Percentiles rank a stretch among this genome's conserved stretches.
Conservation (phyloP, 306 rosid genomes). For the Oemleria cerasiformis region DNA sequence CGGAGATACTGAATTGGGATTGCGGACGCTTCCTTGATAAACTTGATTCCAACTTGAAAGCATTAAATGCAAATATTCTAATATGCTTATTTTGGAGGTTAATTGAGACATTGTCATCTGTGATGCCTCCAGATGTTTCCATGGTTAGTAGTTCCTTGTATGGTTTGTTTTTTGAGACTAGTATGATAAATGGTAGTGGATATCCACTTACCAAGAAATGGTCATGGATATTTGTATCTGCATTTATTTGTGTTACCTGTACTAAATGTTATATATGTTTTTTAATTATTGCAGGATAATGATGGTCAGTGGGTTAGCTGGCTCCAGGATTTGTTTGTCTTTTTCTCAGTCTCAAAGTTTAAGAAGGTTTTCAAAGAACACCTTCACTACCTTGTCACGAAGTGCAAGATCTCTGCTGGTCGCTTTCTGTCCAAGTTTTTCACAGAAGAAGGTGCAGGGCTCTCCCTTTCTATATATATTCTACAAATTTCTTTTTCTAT, state of each 20-base stretch:
- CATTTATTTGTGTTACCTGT: slow-evolving; percentile 7
- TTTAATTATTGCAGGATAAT: slow-evolving; percentile 53
- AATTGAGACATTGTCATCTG: slow-evolving; percentile 40
- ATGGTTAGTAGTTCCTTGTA: slow-evolving; percentile 46
- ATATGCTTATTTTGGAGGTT: slow-evolving; percentile 81
- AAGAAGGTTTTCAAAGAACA: slow-evolving; percentile 66
- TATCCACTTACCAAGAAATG: not conserved
- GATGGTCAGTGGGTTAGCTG: slow-evolving; percentile 54
- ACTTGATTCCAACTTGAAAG: slow-evolving; percentile 41
- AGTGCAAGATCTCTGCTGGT: slow-evolving; percentile 59
- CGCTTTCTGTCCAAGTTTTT: slow-evolving; percentile 57
- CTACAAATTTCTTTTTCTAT: not conserved
- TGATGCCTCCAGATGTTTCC: slow-evolving; percentile 41
- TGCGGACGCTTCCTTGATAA: slow-evolving; percentile 53
- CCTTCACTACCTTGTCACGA: slow-evolving; percentile 54
- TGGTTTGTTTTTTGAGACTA: slow-evolving; percentile 13
- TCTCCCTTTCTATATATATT: slow-evolving; percentile 21
- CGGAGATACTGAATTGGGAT: slow-evolving; percentile 62
- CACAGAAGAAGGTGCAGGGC: slow-evolving; percentile 69
- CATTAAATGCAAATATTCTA: slow-evolving; percentile 49
- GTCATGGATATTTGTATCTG: not conserved
- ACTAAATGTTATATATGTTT: slow-evolving; percentile 17
- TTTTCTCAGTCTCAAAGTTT: slow-evolving; percentile 59
- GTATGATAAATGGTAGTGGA: slow-evolving; percentile 8
- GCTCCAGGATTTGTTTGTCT: slow-evolving; percentile 61